Evolutionary conservation across 495 filamentous ascomycete species (phyloP), one percentile per base, ranked within the genome.

Genomic region (Neurospora pannonica): DNA sequence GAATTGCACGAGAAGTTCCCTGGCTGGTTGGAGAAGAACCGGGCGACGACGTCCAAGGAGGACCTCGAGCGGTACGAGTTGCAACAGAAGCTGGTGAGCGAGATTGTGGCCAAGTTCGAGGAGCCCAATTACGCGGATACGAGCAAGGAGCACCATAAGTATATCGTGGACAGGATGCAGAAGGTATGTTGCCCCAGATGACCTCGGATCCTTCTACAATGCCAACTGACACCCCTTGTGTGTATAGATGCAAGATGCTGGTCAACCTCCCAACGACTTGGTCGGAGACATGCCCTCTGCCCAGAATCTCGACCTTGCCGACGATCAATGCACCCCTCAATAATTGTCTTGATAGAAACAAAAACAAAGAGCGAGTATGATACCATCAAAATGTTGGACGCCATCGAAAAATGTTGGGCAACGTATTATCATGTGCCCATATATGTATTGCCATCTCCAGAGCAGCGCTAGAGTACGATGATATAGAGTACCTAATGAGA

Each of bases 161-260:
- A 93, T 84, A 94, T 99, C 78, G 94, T 97, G 77, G 94, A 97
- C 78, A 89, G 91, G 79, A 98, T 99, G 96, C 96, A 99, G 79
- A 93, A 95, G 89, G 96, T 97, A 80, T 80, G 88, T 81, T 71
- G 15, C 36, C 38, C 34, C 43, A 21, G 71, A 48, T 34, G 28
- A 17, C 54, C 5, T 15, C 1, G 28, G 17, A 34, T 0, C 3
- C 42, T 43, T 73, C 77, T 71, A 74, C 54, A 38, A 74, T 43
- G 46, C 5, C 40, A 24, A 21, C 46, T 74, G n/a, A 72, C 70
- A 3, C 34, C 3, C 71, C 2, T 24, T 75, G 71, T 36, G 5
- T 15, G 60, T n/a, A 73, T 69, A 83, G 96, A 98, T 99, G 95
- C 96, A 98, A 95, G 90, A 91, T 71, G 91, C 92, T 24, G 96